Percentiles rank a stretch among this genome's conserved stretches.
These are phyloP conservation scores for Xylaria nigripes DNA, from an alignment of 495 filamentous ascomycete genomes.

Conservation along the genomic window DNA sequence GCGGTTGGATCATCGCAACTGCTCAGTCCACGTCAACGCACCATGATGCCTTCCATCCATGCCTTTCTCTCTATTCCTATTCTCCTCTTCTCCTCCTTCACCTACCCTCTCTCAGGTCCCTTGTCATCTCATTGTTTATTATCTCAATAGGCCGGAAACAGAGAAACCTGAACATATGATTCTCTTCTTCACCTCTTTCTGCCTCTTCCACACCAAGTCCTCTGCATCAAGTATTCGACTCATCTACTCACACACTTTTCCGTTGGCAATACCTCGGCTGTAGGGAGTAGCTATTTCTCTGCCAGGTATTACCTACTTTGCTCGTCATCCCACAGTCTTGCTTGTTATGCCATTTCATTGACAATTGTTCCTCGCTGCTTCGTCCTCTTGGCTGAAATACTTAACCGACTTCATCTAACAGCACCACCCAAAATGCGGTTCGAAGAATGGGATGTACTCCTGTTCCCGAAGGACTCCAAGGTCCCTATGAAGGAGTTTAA, in stretches of 20 bases:
- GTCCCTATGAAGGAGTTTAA: constrained; percentile 81
- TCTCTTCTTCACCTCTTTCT: background rate
- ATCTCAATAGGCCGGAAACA: background rate
- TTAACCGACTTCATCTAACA: constrained; percentile 15
- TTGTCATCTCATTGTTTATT: background rate
- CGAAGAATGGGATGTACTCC: constrained; percentile 76
- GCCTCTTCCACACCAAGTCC: background rate
- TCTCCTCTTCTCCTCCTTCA: background rate
- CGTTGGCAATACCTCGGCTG: constrained; percentile 9
- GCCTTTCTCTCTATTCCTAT: background rate
- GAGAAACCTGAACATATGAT: background rate
- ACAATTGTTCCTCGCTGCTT: constrained; percentile 16
- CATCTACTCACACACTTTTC: constrained; percentile 7
- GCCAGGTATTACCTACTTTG: constrained; percentile 7
- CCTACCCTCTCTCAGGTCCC: background rate
- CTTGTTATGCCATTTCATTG: constrained; percentile 16
- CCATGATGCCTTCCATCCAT: too few species aligned
- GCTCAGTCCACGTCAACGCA: background rate
- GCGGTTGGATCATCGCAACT: background rate
- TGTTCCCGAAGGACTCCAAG: constrained; percentile 56
- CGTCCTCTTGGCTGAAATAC: constrained; percentile 17
- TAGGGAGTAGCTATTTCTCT: background rate
- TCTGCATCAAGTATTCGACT: constrained; percentile 11
- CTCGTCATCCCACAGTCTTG: constrained; percentile 5
- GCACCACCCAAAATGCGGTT: constrained; percentile 57